A percentile compares a stretch with the other conserved stretches of the same genome.
phyloP scores from a whole-genome alignment of 768 basidiomycete species.

The Imleria badia region DNA sequence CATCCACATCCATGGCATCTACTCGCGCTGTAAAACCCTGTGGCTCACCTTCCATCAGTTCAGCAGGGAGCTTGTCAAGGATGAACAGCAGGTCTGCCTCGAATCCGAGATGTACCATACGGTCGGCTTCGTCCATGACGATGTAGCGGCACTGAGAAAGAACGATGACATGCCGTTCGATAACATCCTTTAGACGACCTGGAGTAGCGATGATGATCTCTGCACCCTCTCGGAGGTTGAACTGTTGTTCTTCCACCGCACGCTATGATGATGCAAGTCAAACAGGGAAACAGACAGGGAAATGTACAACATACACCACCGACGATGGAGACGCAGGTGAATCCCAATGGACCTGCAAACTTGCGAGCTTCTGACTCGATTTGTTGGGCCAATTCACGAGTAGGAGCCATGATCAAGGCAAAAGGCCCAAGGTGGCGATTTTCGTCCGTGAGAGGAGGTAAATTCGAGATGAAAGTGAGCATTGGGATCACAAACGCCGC shows the following conservation, averaged over 20 bases:
- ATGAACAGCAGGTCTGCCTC: slow-evolving; percentile 94
- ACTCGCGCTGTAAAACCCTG: slow-evolving; percentile 17
- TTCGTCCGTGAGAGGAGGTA: slow-evolving; percentile 87
- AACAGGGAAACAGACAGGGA: not conserved
- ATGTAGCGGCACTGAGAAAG: slow-evolving; percentile 97
- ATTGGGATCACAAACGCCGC: slow-evolving; percentile 98
- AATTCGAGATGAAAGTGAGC: slow-evolving; percentile 87
- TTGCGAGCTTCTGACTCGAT: slow-evolving; percentile 92
- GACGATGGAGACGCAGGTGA: slow-evolving; percentile 95
- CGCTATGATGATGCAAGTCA: slow-evolving; percentile 45
- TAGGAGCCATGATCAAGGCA: slow-evolving; percentile 90
- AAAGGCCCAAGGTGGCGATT: slow-evolving; percentile 94
- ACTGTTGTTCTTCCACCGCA: slow-evolving; percentile 96
- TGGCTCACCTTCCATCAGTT: slow-evolving; percentile 81
- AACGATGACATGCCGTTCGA: slow-evolving; percentile 94
- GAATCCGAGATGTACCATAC: slow-evolving; percentile 98
- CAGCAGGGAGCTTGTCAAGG: slow-evolving; percentile 85
- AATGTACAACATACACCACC: slow-evolving; percentile 66
- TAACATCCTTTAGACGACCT: slow-evolving; percentile 96
- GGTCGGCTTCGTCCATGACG: slow-evolving; percentile 99
- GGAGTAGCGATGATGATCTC: slow-evolving; percentile 99
- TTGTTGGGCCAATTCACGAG: slow-evolving; percentile 98
- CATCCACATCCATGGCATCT: slow-evolving; percentile 78
- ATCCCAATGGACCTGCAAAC: slow-evolving; percentile 89
- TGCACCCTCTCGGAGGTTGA: slow-evolving; percentile 95